Evolutionary conservation across 306 rosid genomes (phyloP), one percentile per base, ranked within the genome.

Genomic region (Gleditsia sinensis): DNA sequence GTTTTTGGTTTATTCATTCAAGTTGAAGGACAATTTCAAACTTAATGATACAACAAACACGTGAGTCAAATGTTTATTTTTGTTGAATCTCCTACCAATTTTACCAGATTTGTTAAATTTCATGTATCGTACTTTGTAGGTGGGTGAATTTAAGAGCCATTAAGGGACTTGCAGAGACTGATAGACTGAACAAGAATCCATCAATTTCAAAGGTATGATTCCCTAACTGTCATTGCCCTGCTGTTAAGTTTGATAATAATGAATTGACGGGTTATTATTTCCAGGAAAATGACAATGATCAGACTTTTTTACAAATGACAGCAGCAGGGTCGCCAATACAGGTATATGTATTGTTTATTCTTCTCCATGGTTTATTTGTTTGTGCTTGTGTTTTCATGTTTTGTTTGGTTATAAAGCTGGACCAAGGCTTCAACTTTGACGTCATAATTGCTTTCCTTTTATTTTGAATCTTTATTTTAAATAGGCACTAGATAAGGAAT

Each of bases 91-190:
- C 63, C 65, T 37, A 13, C 75, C 28, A 10, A 72, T 75, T 9
- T 77, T 67, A 24, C 20, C 14, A 61, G 32, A 4, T 63, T 67
- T 50, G 19, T 61, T 39, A 53, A 65, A 60, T 64, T 60, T 42
- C 24, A 10, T 42, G 65, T 58, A 12, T 53, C 56, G 24, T 37
- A 49, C 53, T 6, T 14, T 74, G 71, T 48, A 92, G 97, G 80
- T 92, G 97, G 96, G 82, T 83, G 77, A 84, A 78, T 71, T 76
- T 89, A 77, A 84, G 74, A 70, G 80, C 91, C 54, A 34, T 85
- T 34, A 87, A 86, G 83, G 87, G 78, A 69, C 87, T 89, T 48
- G 80, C 83, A 37, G 86, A 86, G 65, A 36, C 84, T 32, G 81
- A 84, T 83, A 49, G 67, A 43, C 75, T 83, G 54, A 84, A 75